Conservation (phyloP, 768 basidiomycete genomes). For the Rhizopogon salebrosus region DNA sequence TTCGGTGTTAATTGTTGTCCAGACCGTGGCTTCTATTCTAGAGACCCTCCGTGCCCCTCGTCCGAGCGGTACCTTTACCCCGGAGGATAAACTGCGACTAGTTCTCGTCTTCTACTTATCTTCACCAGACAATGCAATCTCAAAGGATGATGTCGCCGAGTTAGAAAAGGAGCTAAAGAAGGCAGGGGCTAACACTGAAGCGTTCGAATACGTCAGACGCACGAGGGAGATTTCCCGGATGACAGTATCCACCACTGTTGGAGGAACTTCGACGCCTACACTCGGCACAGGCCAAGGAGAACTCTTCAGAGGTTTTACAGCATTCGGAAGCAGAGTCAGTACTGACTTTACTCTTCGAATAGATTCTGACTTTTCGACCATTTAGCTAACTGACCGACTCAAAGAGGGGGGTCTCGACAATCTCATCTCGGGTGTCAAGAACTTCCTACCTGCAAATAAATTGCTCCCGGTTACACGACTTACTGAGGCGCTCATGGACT, state of each 20-base stretch:
- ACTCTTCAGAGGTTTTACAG: conserved; percentile 90
- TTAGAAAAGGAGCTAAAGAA: conserved; percentile 83
- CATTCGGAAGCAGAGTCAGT: conserved; percentile 80
- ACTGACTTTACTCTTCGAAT: not conserved
- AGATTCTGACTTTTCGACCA: conserved; percentile 2
- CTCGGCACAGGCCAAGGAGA: conserved; percentile 74
- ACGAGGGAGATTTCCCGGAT: conserved; percentile 90
- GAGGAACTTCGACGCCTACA: conserved; percentile 61
- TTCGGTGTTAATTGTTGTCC: conserved; percentile 1
- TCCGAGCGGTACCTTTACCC: conserved; percentile 57
- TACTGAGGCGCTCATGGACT: conserved; percentile 96
- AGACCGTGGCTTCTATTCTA: conserved; percentile 78
- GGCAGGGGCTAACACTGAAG: conserved; percentile 71
- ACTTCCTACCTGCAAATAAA: conserved; percentile 94
- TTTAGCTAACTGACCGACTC: conserved; percentile 83
- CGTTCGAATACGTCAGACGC: conserved; percentile 90
- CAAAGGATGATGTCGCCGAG: conserved; percentile 86
- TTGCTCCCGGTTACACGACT: conserved; percentile 88
- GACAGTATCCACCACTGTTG: conserved; percentile 64
- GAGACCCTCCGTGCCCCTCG: conserved; percentile 79
- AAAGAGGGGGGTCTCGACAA: conserved; percentile 97
- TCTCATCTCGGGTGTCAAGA: conserved; percentile 95
- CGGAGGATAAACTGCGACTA: conserved; percentile 87
- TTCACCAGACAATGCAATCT: conserved; percentile 69
- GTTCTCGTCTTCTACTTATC: conserved; percentile 95